phyloP scores from a whole-genome alignment of 345 rosid genomes.

The Hibiscus mutabilis region DNA sequence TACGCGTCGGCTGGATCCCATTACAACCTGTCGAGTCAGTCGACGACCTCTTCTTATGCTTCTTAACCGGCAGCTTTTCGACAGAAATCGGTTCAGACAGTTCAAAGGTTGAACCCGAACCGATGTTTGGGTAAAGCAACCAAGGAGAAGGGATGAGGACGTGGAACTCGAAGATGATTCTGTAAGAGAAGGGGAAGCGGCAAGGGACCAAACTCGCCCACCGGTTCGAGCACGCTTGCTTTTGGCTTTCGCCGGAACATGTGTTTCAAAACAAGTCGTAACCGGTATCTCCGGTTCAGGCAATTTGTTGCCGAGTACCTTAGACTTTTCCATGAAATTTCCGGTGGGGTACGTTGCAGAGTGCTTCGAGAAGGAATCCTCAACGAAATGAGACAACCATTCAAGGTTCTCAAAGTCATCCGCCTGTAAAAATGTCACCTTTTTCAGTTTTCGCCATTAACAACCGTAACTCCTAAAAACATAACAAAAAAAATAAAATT shows the following conservation, averaged over 20 bases:
- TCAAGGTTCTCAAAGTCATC: constrained; percentile 70
- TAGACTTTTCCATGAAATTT: constrained; percentile 23
- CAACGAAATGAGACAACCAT: constrained; percentile 86
- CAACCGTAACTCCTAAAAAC: not conserved
- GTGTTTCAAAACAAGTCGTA: constrained; percentile 29
- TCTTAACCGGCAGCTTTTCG: constrained; percentile 26
- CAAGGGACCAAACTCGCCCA: constrained; percentile 48
- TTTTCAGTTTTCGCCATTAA: constrained; percentile 4
- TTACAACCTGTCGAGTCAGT: constrained; percentile 10
- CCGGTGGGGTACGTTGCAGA: constrained; percentile 39
- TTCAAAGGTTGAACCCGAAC: constrained; percentile 9
- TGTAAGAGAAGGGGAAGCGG: constrained; percentile 41
- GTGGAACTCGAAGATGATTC: constrained; percentile 44
- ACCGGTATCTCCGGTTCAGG: constrained; percentile 21
- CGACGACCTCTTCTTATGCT: constrained; percentile 27
- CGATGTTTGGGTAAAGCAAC: constrained; percentile 18
- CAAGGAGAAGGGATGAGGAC: constrained; percentile 27
- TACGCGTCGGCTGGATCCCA: constrained; percentile 29
- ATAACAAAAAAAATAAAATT: not conserved
- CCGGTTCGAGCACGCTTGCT: constrained; percentile 70
- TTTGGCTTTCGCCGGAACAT: constrained; percentile 70
- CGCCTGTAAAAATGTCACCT: constrained; percentile 32
- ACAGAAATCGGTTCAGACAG: constrained; percentile 15
- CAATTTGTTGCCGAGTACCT: constrained; percentile 14
- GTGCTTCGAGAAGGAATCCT: constrained; percentile 65